Base-by-base conservation (phyloP, 257 asterid species). In the Penstemon davidsonii region DNA sequence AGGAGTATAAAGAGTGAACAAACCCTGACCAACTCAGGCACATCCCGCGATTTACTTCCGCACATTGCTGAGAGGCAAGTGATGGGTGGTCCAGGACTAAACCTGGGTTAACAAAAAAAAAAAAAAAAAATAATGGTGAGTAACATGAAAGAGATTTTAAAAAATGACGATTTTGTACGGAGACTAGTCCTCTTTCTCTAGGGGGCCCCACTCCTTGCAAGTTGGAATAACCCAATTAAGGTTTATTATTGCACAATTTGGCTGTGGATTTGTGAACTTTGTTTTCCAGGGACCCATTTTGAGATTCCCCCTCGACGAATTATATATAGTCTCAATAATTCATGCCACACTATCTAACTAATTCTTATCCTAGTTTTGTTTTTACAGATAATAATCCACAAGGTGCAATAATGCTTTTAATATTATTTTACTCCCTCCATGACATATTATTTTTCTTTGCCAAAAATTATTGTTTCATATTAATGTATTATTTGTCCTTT, bases 101-200 rank as follows among this genome's bases (percentile, higher is more conserved):
- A n/a, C n/a, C n/a, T n/a, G n/a, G n/a, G n/a, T n/a, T n/a, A n/a
- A n/a, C n/a, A n/a, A n/a, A n/a, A n/a, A n/a, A n/a, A n/a, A n/a
- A n/a, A n/a, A n/a, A n/a, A n/a, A n/a, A n/a, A n/a, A 60, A 60
- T 73, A 55, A 71, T 70, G 61, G 63, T 6, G 42, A 65, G 8
- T 45, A 58, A 46, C 61, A 68, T 8, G 40, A 54, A 46, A 44
- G 40, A 3, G 2, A 25, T 0, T 25, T 25, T 15, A 2, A 25
- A 25, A 25, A 25, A 25, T 25, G 33, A 25, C 33, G 55, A 60
- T 69, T 68, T 54, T 71, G 90, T 82, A 79, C 90, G 85, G 75
- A 75, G 43, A 66, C 43, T 25, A 25, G 63, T 37, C 74, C 85
- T 64, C 6, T 8, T 74, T 67, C 67, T 54, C 8, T 37, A 42